Percentiles rank a stretch among this genome's conserved stretches.
Conservation (phyloP, 305 asterid species). For the Plantago coronopus region DNA sequence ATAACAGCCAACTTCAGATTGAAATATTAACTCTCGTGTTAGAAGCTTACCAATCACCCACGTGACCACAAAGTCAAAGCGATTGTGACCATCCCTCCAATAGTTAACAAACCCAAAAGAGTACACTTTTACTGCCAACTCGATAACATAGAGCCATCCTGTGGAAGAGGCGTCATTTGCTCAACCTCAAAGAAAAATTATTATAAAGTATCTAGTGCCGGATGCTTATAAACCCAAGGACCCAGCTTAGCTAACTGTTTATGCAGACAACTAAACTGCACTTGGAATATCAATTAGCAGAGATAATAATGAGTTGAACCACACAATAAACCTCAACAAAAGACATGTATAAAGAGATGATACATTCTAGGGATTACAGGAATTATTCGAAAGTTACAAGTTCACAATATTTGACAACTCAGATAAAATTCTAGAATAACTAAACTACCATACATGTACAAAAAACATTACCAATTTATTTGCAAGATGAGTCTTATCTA, state of each 20-base stretch:
- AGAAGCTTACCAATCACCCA: conserved; percentile 80
- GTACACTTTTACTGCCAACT: conserved; percentile 81
- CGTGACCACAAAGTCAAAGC: conserved; percentile 84
- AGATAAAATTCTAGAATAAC: too few relatives aligned
- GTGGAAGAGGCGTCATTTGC: conserved; percentile 34
- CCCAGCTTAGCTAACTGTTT: too few relatives aligned
- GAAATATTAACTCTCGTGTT: background rate
- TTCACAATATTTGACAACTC: too few relatives aligned
- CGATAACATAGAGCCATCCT: conserved; percentile 97
- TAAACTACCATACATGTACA: too few relatives aligned
- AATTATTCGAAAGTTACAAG: too few relatives aligned
- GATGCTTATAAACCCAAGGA: too few relatives aligned
- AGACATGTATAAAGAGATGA: too few relatives aligned
- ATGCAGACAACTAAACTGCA: too few relatives aligned
- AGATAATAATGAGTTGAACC: conserved; percentile 2
- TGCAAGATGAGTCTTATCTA: too few relatives aligned
- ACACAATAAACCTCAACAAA: too few relatives aligned
- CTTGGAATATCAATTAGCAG: background rate
- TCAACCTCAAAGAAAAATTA: conserved; percentile 6
- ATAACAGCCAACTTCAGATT: background rate
- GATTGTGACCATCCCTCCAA: conserved; percentile 96
- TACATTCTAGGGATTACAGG: too few relatives aligned
- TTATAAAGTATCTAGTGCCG: background rate
- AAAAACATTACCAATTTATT: too few relatives aligned
- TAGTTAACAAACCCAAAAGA: conserved; percentile 80